Percentiles rank a stretch among this genome's conserved stretches.
phyloP scores from a whole-genome alignment of 495 filamentous ascomycete species.

The Zalerion maritima region DNA sequence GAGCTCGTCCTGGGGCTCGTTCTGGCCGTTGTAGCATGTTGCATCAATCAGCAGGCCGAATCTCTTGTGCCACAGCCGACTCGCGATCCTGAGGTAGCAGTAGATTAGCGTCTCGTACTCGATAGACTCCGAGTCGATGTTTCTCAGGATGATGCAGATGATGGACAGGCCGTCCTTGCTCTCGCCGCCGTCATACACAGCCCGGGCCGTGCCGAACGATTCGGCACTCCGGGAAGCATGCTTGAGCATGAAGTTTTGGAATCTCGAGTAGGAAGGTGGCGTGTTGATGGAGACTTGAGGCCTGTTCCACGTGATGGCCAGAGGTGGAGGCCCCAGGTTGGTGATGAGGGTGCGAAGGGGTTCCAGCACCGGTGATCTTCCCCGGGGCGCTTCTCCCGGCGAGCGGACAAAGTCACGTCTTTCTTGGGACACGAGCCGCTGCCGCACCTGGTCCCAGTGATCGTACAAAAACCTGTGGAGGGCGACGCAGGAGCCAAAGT shows the following conservation, averaged over 20 bases:
- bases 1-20: conserved; percentile 43
- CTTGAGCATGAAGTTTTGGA: conserved; percentile 54
- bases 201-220: conserved; percentile 40
- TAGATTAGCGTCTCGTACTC: conserved; percentile 48
- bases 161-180: conserved; percentile 51
- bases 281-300: conserved; percentile 42
- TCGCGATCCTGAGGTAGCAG: conserved; percentile 53
- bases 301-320: conserved; percentile 48
- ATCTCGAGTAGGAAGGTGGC: conserved; percentile 46
- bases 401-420: conserved; percentile 35
- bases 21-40: conserved; percentile 47
- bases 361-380: conserved; percentile 33
- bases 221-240: conserved; percentile 48
- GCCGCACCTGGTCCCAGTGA: conserved; percentile 51
- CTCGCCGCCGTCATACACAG: conserved; percentile 53
- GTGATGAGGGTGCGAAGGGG: conserved; percentile 41
- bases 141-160: conserved; percentile 49
- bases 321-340: conserved; percentile 46
- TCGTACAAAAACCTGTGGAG: conserved; percentile 53
- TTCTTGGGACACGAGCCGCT: conserved; percentile 43
- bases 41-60: conserved; percentile 51
- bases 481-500: conserved; percentile 51
- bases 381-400: conserved; percentile 28
- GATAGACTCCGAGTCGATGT: conserved; percentile 43
- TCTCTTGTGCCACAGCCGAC: conserved; percentile 49